Base-by-base conservation (phyloP, 2,329 filamentous ascomycete species). In the Dactylonectria macrodidyma region DNA sequence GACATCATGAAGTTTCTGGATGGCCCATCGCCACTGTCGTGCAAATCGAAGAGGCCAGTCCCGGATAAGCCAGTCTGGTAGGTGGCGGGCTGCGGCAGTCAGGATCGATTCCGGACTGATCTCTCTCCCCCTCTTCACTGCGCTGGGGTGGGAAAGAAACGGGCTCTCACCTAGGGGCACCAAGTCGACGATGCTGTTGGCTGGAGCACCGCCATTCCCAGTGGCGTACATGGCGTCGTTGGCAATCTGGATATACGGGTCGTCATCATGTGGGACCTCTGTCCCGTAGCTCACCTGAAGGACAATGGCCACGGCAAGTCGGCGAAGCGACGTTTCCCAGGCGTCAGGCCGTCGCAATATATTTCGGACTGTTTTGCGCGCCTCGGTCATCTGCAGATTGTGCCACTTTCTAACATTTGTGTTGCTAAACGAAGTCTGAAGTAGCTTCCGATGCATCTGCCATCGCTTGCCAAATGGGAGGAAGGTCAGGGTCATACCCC, bases 401-500 rank as follows among this genome's bases (percentile, higher is more conserved):
- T 77, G 71, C 74, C 74, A 78, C 51, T 62, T 70, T 12, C 70
- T 73, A 16, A 80, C 78, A 55, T 77, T 80, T 11, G 80, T 77
- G 65, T 80, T 80, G 59, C 79, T 81, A 68, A 86, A 84, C 3
- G 77, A 78, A 11, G 78, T 79, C 72, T 86, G 84, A 8, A 86
- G 77, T 19, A 84, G 59, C 59, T 79, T 82, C 41, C 84, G 79
- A 67, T 86, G 84, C 66, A 83, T 73, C 51, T 79, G 78, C 77
- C 84, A 85, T 57, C 74, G 75, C 34, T 79, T 74, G 3, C 82
- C 82, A 76, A 80, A 84, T 46, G 79, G 80, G 3, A 85, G 78
- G 68, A 85, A 86, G 11, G 84, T 85, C 66, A 85, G 71, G 6
- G 84, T 86, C 59, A 80, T 80, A 19, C 81, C 79, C 84, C 84